Percentiles rank a stretch among this genome's conserved stretches.
Conservation (phyloP, 2,329 filamentous ascomycete genomes). For the Colletotrichum endophyticum region DNA sequence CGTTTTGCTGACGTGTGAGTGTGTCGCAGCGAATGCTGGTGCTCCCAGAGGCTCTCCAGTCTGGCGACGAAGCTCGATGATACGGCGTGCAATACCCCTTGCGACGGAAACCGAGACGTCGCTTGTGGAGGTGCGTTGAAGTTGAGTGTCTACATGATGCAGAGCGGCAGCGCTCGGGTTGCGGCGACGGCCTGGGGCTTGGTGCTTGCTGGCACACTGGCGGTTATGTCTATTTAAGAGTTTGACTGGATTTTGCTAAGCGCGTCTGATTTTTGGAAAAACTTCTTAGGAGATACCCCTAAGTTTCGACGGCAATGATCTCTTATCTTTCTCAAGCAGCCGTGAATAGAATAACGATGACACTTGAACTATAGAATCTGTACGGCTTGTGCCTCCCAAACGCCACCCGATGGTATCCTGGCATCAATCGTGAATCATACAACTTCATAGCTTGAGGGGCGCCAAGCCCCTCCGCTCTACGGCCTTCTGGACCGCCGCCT, state of each 20-base stretch:
- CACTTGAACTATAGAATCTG: background rate
- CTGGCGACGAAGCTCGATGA: slow-evolving; percentile 53
- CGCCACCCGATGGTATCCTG: background rate
- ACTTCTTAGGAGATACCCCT: background rate
- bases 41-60: slow-evolving; percentile 52
- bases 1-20: background rate
- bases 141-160: slow-evolving; percentile 46
- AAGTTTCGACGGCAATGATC: background rate
- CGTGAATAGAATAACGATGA: background rate
- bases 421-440: slow-evolving; percentile 4
- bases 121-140: slow-evolving; percentile 60
- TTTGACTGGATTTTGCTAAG: background rate
- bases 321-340: background rate
- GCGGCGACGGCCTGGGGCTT: background rate
- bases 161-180: background rate
- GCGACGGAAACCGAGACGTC: slow-evolving; percentile 55
- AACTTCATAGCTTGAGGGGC: slow-evolving; percentile 48
- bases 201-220: background rate
- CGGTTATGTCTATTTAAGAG: background rate
- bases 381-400: background rate
- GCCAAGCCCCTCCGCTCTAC: slow-evolving; percentile 62
- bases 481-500: slow-evolving; percentile 58
- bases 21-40: slow-evolving; percentile 62
- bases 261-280: background rate
- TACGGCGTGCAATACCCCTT: slow-evolving; percentile 53